Percentiles rank a stretch among this genome's conserved stretches.
These are phyloP conservation scores for Malassezia slooffiae DNA, from an alignment of 1,284 basidiomycete genomes.

Conservation along the genomic window DNA sequence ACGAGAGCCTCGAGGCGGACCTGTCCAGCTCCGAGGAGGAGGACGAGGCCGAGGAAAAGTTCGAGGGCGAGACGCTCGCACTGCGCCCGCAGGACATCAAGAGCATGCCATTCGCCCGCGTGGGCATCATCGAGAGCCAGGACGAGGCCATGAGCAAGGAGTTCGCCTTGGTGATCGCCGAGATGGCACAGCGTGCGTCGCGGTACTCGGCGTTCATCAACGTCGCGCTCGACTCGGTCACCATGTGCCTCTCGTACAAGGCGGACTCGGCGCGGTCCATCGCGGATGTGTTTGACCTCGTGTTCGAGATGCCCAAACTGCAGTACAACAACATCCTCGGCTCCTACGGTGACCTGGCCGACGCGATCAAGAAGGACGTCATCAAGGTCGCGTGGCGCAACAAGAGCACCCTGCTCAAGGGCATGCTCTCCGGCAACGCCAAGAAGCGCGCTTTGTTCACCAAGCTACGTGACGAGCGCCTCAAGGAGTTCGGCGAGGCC, in stretches of 20 bases:
- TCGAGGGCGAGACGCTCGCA: no score
- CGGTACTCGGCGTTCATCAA: slow-evolving; percentile 61
- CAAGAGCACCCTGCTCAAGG: slow-evolving; percentile 33
- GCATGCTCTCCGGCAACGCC: slow-evolving; percentile 25
- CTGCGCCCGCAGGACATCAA: no score
- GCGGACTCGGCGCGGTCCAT: slow-evolving; percentile 51
- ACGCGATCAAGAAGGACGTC: slow-evolving; percentile 39
- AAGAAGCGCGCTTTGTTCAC: slow-evolving; percentile 11
- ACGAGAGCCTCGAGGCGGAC: neutral
- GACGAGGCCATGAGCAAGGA: no score
- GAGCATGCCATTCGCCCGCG: slow-evolving; percentile 28
- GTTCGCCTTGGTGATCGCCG: slow-evolving; percentile 23
- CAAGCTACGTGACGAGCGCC: slow-evolving; percentile 12
- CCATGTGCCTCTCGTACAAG: slow-evolving; percentile 49
- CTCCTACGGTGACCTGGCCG: slow-evolving; percentile 50
- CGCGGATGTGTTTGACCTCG: slow-evolving; percentile 52
- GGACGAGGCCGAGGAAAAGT: no score
- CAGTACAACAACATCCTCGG: slow-evolving; percentile 78
- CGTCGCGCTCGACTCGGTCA: slow-evolving; percentile 64
- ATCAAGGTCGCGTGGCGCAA: slow-evolving; percentile 43
- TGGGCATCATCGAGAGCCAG: slow-evolving; percentile 12
- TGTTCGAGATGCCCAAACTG: slow-evolving; percentile 52
- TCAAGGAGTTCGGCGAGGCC: neutral
- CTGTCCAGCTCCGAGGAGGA: neutral
- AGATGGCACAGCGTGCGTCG: slow-evolving; percentile 50